A percentile compares a stretch with the other conserved stretches of the same genome.
Evolutionary conservation across 1,284 basidiomycete genomes (phyloP).

Genomic region (Cutaneotrichosporon cavernicola): DNA sequence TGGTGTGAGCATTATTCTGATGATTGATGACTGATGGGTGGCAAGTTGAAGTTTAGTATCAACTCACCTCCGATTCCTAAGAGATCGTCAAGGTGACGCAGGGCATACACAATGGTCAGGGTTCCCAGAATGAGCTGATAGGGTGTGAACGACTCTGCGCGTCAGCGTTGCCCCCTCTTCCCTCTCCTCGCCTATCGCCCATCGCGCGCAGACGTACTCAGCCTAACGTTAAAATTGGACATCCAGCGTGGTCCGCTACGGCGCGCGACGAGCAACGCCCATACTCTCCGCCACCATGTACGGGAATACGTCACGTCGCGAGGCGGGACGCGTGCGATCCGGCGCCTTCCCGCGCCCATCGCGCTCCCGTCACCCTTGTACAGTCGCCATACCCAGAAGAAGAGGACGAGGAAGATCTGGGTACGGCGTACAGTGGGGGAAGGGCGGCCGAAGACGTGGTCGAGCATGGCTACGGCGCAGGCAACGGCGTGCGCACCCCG

Average conservation of each 20-base stretch:
- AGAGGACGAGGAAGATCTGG: conserved; percentile 77
- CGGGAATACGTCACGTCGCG: neutral
- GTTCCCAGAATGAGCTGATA: conserved; percentile 90
- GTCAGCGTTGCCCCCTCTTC: neutral
- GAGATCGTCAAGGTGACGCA: conserved; percentile 82
- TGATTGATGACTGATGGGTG: neutral
- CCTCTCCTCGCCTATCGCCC: too few relatives aligned
- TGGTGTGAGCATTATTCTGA: neutral
- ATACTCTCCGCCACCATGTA: conserved; percentile 29
- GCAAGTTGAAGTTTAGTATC: neutral
- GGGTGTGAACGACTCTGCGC: conserved; percentile 73
- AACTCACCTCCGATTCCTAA: conserved; percentile 74
- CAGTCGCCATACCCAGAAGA: conserved; percentile 86
- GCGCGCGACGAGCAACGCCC: conserved; percentile 39
- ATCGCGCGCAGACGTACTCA: conserved; percentile 33
- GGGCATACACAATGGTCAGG: conserved; percentile 77
- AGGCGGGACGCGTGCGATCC: neutral
- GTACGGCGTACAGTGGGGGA: conserved; percentile 71
- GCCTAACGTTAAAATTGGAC: conserved; percentile 41
- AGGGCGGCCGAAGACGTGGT: conserved; percentile 75
- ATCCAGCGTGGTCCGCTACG: conserved; percentile 40
- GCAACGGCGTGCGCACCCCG: conserved; percentile 7
- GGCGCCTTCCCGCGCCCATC: conserved; percentile 2
- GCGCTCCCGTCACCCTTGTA: conserved; percentile 66
- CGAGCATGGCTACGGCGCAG: conserved; percentile 62